Percentiles rank a stretch among this genome's conserved stretches.
These are phyloP conservation scores for Musa troglodytarum DNA, from an alignment of 176 grass and related monocot species.

Conservation along the genomic window DNA sequence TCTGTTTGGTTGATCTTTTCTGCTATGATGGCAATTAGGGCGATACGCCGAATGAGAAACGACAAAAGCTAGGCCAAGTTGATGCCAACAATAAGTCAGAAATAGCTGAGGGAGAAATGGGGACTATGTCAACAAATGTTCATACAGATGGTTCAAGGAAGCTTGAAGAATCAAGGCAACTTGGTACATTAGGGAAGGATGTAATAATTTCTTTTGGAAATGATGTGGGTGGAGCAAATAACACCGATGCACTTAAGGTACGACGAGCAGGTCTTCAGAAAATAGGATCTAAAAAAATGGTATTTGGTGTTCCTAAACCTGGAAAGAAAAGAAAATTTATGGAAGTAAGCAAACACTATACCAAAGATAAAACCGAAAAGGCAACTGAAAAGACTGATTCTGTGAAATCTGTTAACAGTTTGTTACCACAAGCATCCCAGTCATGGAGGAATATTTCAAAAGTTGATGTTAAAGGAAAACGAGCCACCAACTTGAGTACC, in stretches of 20 bases:
- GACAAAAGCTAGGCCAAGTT: constrained; percentile 41
- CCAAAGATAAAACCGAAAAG: constrained; percentile 46
- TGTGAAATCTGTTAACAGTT: constrained; percentile 41
- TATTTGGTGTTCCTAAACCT: constrained; percentile 86
- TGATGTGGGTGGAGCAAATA: constrained; percentile 37
- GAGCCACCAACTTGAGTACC: constrained; percentile 32
- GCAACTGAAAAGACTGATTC: constrained; percentile 37
- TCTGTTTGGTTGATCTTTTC: not conserved
- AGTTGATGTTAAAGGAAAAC: constrained; percentile 51
- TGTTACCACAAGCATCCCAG: constrained; percentile 41
- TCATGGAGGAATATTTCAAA: constrained; percentile 34
- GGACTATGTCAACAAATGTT: constrained; percentile 15
- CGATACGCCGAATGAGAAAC: constrained; percentile 85
- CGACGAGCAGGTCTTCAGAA: constrained; percentile 68
- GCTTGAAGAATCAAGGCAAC: constrained; percentile 26
- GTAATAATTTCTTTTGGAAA: constrained; percentile 61
- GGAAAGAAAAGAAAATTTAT: constrained; percentile 97
- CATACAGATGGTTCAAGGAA: constrained; percentile 26
- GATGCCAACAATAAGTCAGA: constrained; percentile 24
- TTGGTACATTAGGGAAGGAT: constrained; percentile 53
- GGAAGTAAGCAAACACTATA: constrained; percentile 97
- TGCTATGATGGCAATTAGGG: constrained; percentile 33
- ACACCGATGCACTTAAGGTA: constrained; percentile 30
- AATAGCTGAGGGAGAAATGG: constrained; percentile 26
- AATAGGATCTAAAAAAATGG: constrained; percentile 78